Evolutionary conservation across 768 basidiomycete genomes (phyloP).

Genomic region (Cystobasidium onofrii): DNA sequence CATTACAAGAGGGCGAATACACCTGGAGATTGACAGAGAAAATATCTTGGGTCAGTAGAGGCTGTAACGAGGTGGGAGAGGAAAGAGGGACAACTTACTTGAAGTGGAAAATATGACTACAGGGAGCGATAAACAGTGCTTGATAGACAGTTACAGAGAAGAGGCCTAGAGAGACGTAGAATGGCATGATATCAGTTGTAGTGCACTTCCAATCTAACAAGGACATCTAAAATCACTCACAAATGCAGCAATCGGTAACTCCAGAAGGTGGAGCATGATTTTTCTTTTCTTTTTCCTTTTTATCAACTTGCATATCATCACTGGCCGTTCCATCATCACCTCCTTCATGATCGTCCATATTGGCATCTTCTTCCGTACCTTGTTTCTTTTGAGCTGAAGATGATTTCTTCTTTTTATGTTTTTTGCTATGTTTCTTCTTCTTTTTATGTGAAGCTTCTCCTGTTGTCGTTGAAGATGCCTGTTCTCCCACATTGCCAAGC

Average conservation of each 20-base stretch:
- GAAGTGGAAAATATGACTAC: conserved; percentile 65
- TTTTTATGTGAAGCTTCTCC: conserved; percentile 21
- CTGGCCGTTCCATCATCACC: not conserved
- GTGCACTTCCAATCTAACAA: too few species aligned
- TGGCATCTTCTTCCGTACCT: not conserved
- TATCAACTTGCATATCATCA: not conserved
- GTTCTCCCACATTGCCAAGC: conserved; percentile 45
- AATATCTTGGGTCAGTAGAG: conserved; percentile 26
- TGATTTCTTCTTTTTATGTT: not conserved
- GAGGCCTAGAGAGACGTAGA: conserved; percentile 48
- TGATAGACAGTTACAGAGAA: conserved; percentile 90
- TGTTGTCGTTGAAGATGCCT: not conserved
- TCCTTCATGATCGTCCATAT: not conserved
- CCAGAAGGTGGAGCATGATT: conserved; percentile 37
- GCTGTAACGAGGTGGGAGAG: not conserved
- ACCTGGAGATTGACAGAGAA: conserved; percentile 45
- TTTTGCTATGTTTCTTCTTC: conserved; percentile 23
- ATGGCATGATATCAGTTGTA: too few species aligned
- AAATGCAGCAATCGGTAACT: conserved; percentile 78
- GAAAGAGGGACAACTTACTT: not conserved
- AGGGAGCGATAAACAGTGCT: conserved; percentile 93
- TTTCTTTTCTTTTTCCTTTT: not conserved
- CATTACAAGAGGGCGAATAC: conserved; percentile 81
- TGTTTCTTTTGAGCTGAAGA: not conserved
- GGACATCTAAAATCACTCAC: conserved; percentile 54